Conservation (phyloP, 2,329 filamentous ascomycete species). For the Aspergillus bombycis region DNA sequence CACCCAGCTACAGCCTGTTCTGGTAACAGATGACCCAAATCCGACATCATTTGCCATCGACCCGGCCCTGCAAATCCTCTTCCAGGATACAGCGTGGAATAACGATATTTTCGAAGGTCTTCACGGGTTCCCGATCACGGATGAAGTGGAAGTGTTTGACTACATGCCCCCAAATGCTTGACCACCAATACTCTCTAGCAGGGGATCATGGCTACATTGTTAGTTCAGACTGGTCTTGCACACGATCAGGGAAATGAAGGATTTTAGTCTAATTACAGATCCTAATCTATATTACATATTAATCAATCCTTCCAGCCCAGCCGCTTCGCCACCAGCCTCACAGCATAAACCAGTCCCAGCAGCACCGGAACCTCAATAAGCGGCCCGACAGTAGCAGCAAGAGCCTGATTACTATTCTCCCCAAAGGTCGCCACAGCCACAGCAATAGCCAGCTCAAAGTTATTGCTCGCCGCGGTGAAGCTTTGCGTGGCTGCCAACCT, state of each 20-base stretch:
- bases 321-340: conserved; percentile 45
- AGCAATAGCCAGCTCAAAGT: conserved; percentile 88
- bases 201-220: too few relatives aligned
- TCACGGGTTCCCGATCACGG: conserved; percentile 16
- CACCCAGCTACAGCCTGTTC: not conserved
- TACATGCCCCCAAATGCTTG: not conserved
- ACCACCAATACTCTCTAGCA: too few relatives aligned
- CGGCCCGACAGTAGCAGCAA: conserved; percentile 55
- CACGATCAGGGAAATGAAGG: not conserved
- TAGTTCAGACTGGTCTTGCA: too few relatives aligned
- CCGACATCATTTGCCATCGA: conserved; percentile 12
- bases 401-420: conserved; percentile 64
- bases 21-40: too few relatives aligned
- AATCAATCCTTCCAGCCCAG: conserved; percentile 15
- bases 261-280: not conserved
- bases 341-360: conserved; percentile 72
- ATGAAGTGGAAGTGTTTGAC: conserved; percentile 15
- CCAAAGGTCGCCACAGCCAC: conserved; percentile 82
- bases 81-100: conserved; percentile 17
- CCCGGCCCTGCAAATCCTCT: conserved; percentile 23
- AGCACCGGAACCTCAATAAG: conserved; percentile 84
- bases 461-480: conserved; percentile 87
- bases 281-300: not conserved
- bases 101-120: conserved; percentile 20
- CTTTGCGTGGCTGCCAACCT: conserved; percentile 72